Percentiles rank a stretch among this genome's conserved stretches.
Evolutionary conservation across 345 rosid species (phyloP).

Genomic region (Arabis hirsuta): DNA sequence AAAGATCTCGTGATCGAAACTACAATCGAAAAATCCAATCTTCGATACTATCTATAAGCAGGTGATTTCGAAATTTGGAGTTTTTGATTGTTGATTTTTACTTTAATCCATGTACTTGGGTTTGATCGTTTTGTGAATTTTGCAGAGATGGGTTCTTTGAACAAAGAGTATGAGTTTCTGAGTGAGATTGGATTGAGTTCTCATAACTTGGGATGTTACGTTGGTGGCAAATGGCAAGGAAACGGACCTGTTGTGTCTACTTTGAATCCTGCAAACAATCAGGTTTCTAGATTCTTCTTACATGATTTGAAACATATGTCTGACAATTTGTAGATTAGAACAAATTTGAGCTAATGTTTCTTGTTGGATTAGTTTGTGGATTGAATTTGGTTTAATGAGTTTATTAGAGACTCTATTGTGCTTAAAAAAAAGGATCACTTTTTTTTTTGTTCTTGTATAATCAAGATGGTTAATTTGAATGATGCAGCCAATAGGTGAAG

Average conservation of each 20-base stretch:
- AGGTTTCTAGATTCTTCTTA: conserved; percentile 51
- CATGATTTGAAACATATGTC: neutral
- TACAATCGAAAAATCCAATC: neutral
- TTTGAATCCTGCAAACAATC: conserved; percentile 80
- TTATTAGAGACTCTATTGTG: too few relatives aligned
- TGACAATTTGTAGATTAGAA: too few relatives aligned
- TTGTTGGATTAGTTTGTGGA: too few relatives aligned
- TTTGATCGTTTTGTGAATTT: neutral
- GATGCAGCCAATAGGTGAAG: conserved; percentile 74
- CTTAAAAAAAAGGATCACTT: too few relatives aligned
- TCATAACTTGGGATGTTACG: conserved; percentile 69
- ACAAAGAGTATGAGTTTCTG: conserved; percentile 74
- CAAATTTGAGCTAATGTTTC: too few relatives aligned
- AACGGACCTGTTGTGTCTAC: conserved; percentile 69
- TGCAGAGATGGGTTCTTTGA: neutral
- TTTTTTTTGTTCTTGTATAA: too few relatives aligned
- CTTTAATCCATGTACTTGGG: too few relatives aligned
- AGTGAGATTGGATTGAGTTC: conserved; percentile 75
- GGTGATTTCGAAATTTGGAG: conserved; percentile 3
- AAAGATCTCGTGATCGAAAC: neutral
- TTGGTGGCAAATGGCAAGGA: conserved; percentile 80
- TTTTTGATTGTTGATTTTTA: neutral
- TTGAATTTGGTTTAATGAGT: too few relatives aligned
- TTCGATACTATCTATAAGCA: conserved; percentile 1
- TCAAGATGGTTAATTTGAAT: neutral